A percentile compares a stretch with the other conserved stretches of the same genome.
Conservation (phyloP, 192 early-diverging fungal genomes). For the Backusella luteola region DNA sequence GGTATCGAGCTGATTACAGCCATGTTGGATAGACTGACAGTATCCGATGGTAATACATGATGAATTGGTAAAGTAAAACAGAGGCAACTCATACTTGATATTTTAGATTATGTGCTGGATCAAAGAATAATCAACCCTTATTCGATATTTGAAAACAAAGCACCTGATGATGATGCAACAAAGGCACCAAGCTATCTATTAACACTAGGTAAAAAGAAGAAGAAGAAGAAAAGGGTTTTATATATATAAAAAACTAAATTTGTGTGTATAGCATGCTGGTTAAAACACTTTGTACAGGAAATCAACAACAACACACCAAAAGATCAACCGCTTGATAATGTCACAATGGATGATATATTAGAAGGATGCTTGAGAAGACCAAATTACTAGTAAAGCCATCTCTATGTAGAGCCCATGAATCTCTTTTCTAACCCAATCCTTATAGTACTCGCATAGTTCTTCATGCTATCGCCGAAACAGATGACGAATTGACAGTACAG, state of each 20-base stretch:
- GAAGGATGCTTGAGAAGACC: conserved; percentile 61
- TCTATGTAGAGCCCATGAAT: background rate
- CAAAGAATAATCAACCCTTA: conserved; percentile 33
- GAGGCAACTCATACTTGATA: too few species aligned
- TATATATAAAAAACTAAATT: too few species aligned
- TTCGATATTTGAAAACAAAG: conserved; percentile 18
- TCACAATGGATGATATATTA: conserved; percentile 51
- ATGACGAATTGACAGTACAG: conserved; percentile 16
- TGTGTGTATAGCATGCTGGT: conserved; percentile 47
- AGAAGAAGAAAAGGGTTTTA: background rate
- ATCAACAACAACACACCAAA: conserved; percentile 11
- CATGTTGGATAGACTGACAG: conserved; percentile 27
- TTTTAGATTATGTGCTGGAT: conserved; percentile 15
- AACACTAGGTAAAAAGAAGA: conserved; percentile 36
- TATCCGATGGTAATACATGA: conserved; percentile 6
- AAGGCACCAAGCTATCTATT: conserved; percentile 45
- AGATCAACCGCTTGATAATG: conserved; percentile 10
- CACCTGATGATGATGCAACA: conserved; percentile 16
- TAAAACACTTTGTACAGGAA: conserved; percentile 46
- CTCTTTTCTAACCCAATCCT: background rate
- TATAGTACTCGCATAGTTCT: conserved; percentile 37
- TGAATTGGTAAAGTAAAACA: too few species aligned
- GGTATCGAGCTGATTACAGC: conserved; percentile 21
- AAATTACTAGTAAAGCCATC: conserved; percentile 44
- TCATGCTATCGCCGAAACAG: conserved; percentile 11